Conservation (phyloP, 768 basidiomycete genomes). For the Trichaptum fuscoviolaceum region DNA sequence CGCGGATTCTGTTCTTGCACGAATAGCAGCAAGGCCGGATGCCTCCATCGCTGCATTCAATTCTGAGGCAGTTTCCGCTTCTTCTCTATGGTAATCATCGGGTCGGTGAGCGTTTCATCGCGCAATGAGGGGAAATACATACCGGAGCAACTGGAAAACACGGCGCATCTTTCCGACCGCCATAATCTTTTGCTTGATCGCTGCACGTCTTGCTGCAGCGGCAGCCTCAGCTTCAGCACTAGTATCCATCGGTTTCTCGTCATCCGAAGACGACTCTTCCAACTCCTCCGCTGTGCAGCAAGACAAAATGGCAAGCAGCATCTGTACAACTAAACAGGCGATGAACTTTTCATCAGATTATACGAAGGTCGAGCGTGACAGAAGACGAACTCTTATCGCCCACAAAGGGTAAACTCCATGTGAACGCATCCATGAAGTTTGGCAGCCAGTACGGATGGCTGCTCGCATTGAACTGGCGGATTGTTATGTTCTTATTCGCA, state of each 20-base stretch:
- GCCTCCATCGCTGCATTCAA: conserved; percentile 28
- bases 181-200: conserved; percentile 48
- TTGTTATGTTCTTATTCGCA: conserved; percentile 94
- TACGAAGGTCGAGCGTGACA: not conserved
- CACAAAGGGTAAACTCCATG: conserved; percentile 96
- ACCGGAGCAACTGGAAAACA: conserved; percentile 43
- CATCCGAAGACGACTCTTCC: conserved; percentile 33
- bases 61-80: conserved; percentile 74
- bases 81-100: conserved; percentile 45
- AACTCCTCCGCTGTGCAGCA: conserved; percentile 48
- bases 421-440: conserved; percentile 97
- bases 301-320: conserved; percentile 47
- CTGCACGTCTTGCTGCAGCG: conserved; percentile 28
- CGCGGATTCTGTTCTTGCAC: conserved; percentile 27
- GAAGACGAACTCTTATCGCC: conserved; percentile 82
- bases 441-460: conserved; percentile 95
- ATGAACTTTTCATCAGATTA: not conserved
- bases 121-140: conserved; percentile 9
- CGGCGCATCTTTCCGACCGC: conserved; percentile 45
- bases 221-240: conserved; percentile 20
- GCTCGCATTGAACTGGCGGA: conserved; percentile 76
- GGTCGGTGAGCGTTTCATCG: not conserved
- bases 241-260: conserved; percentile 20
- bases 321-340: conserved; percentile 40
- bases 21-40: conserved; percentile 3